Base-by-base conservation (phyloP, 179 eudicot genomes). In the Camellia oleifera region DNA sequence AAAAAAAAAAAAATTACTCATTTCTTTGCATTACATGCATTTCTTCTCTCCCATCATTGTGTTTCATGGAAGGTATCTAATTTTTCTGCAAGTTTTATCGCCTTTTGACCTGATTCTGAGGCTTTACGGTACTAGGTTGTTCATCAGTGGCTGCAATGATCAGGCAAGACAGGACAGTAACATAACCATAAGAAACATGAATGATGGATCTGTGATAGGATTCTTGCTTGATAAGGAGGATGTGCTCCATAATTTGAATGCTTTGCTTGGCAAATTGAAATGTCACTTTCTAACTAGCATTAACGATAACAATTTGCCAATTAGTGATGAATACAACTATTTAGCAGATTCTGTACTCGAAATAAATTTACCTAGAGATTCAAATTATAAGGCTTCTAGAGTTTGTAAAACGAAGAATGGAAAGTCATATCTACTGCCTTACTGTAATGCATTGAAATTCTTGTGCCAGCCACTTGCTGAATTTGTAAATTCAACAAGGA, bases 401-500 rank as follows among this genome's bases (percentile, higher is more conserved):
- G 54, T 61, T 45, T 57, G 81, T 17, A 62, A 65, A 71, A 52
- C 79, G 75, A 82, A 86, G 76, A 80, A 69, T 7, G 81, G 72
- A 56, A 87, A 83, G 50, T 68, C 66, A 62, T 79, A 78, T 81
- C 53, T 87, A 71, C 76, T 82, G 26, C 85, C 85, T 67, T 86
- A 84, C 82, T 87, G 83, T 78, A 86, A 84, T 81, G 98, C 97
- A 10, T 73, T 94, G 83, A 90, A 88, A 83, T 96, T 91, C 78
- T 80, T 91, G 77, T 92, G 98, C 79, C 83, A 87, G 82, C 92
- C 92, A 77, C 89, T 96, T 72, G 96, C 98, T 76, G 91, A 92
- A 65, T 84, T 86, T 77, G 83, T 96, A 70, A 82, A 84, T 83
- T 82, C 88, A 72, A 86, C 85, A 79, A 87, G 88, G 81, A 89